Evolutionary conservation across 2,329 filamentous ascomycete genomes (phyloP).

Genomic region (Didymella glomerata): DNA sequence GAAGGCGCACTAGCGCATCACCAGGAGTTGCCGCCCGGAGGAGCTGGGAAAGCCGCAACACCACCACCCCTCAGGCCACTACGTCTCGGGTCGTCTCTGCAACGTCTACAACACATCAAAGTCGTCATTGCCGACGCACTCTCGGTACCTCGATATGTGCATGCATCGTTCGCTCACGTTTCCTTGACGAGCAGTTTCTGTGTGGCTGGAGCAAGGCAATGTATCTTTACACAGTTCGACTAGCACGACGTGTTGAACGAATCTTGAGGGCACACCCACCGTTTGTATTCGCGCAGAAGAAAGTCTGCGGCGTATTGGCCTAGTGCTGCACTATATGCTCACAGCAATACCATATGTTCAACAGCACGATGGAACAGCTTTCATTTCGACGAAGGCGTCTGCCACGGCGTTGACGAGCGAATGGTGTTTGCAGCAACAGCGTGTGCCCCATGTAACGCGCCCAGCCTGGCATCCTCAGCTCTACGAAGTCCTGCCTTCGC

Average conservation of each 20-base stretch:
- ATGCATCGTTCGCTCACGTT: background rate
- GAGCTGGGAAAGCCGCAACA: constrained; percentile 4
- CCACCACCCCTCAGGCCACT: background rate
- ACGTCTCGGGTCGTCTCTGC: background rate
- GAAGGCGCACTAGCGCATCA: constrained; percentile 18
- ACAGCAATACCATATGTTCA: too few relatives aligned
- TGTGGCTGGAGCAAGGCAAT: background rate
- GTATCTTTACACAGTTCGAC: background rate
- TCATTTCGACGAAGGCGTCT: background rate
- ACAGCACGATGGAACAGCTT: background rate
- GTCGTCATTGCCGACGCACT: constrained; percentile 2
- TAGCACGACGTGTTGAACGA: background rate
- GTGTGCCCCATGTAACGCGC: constrained; percentile 4
- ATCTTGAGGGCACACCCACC: background rate
- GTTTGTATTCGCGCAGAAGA: background rate
- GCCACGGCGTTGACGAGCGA: constrained; percentile 7
- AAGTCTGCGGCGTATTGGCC: background rate
- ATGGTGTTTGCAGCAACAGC: constrained; percentile 8
- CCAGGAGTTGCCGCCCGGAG: constrained; percentile 3
- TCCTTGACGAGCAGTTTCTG: background rate
- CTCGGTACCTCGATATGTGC: background rate
- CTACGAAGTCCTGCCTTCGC: background rate
- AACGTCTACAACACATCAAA: background rate
- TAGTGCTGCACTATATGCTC: background rate
- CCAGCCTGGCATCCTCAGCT: constrained; percentile 6